Conservation (phyloP, 2,329 filamentous ascomycete species). For the Talaromyces piceae region DNA sequence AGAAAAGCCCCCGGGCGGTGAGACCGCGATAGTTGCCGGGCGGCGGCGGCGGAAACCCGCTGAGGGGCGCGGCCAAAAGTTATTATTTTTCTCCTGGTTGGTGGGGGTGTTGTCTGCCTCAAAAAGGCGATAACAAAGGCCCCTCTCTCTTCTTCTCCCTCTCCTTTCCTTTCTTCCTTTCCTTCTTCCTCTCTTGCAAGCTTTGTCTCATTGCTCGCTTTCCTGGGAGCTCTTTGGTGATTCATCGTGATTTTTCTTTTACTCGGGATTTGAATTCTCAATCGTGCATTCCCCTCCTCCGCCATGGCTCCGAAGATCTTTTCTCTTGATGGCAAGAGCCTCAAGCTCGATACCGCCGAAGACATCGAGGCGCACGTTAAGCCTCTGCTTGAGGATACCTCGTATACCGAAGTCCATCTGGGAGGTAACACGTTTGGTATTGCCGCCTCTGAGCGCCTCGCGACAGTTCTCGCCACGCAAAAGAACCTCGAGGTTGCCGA, state of each 20-base stretch:
- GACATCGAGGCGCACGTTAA: constrained; percentile 82
- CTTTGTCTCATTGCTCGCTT: neutral
- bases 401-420: constrained; percentile 72
- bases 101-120: neutral
- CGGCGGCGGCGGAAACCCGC: neutral
- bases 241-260: neutral
- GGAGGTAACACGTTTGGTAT: constrained; percentile 90
- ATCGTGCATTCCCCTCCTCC: neutral
- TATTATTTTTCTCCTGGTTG: neutral
- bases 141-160: constrained; percentile 1
- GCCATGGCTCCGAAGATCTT: constrained; percentile 51
- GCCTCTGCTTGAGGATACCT: constrained; percentile 60
- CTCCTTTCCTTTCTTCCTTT: neutral
- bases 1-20: neutral
- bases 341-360: constrained; percentile 83
- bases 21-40: neutral
- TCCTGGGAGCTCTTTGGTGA: neutral
- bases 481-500: constrained; percentile 75
- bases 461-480: constrained; percentile 75
- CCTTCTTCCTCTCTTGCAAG: neutral
- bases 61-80: neutral
- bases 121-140: neutral
- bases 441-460: constrained; percentile 76
- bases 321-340: constrained; percentile 80
- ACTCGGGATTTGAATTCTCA: neutral